Base-by-base conservation (phyloP, 768 basidiomycete genomes). In the Leccinellum rugosiceps region DNA sequence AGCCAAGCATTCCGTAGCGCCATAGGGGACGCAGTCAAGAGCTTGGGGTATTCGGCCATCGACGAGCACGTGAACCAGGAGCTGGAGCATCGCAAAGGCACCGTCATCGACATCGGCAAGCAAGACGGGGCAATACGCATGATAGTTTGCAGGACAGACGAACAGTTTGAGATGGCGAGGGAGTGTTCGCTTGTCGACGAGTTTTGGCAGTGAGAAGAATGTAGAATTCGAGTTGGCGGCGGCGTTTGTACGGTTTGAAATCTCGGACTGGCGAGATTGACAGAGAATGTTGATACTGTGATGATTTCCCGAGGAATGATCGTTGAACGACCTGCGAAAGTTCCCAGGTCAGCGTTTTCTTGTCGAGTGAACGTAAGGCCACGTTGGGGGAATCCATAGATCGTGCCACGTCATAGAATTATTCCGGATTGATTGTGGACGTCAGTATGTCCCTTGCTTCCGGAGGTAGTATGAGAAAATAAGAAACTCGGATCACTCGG, bases 91-190 rank as follows among this genome's bases (percentile, higher is more conserved):
- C 57, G 57, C 13, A 69, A 75, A 13, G 81, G 75, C 0, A 67
- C 67, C 2, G 80, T 87, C 1, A 62, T 81, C 9, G 81, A 84
- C 56, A 74, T 87, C 15, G 77, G 78, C 1, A 69, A 54, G 35
- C 54, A 55, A 2, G 64, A 65, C 7, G 62, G 48, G 11, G 64
- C 63, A 23, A 75, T 68, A 56, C 74, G 70, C 55, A 63, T 87
- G 13, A 61, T 88, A 50, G 82, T 89, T 6, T 89, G 87, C 54
- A 72, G 79, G 62, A 90, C 88, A 21, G 83, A 88, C 62, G 86
- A 87, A 60, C 83, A 87, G 70, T 63, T 77, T 6, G 79, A 81
- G 65, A 81, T 81, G 77, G 78, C 78, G 34, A 69, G 73, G 45
- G 70, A 72, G 59, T 81, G 79, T 63, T 64, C 64, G 13, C 51